Percentiles rank a stretch among this genome's conserved stretches.
phyloP scores from a whole-genome alignment of 2,329 filamentous ascomycete genomes.

The Pyricularia sp. region DNA sequence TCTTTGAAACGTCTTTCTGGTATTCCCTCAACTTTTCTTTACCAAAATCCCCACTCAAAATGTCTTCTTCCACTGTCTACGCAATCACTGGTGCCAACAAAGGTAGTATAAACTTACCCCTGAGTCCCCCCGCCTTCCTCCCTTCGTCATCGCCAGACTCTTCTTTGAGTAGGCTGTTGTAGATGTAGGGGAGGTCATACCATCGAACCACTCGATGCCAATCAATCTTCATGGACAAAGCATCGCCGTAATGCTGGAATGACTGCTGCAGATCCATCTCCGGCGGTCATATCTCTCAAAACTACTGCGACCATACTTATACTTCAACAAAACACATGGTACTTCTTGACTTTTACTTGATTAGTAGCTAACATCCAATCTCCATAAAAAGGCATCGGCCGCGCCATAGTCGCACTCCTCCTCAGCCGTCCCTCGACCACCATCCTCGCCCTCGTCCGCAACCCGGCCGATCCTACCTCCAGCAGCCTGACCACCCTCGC shows the following conservation, averaged over 20 bases:
- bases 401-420: conserved; percentile 11
- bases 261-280: neutral
- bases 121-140: neutral
- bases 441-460: conserved; percentile 17
- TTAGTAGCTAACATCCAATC: conserved; percentile 7
- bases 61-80: conserved; percentile 17
- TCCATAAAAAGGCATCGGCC: conserved; percentile 10
- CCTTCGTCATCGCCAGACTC: neutral
- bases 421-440: conserved; percentile 14
- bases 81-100: conserved; percentile 20
- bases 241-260: neutral
- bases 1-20: neutral
- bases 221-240: neutral
- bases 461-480: conserved; percentile 9
- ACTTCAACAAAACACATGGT: neutral
- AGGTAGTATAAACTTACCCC: conserved; percentile 10
- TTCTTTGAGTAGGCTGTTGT: neutral
- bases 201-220: neutral
- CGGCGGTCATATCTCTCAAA: neutral
- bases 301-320: neutral
- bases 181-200: neutral
- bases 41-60: conserved; percentile 4
- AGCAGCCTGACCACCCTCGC: conserved; percentile 77
- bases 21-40: neutral
- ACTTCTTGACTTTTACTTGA: neutral